A percentile compares a stretch with the other conserved stretches of the same genome.
Evolutionary conservation across 2,329 filamentous ascomycete species (phyloP).

Genomic region (Cladosporium sp.): DNA sequence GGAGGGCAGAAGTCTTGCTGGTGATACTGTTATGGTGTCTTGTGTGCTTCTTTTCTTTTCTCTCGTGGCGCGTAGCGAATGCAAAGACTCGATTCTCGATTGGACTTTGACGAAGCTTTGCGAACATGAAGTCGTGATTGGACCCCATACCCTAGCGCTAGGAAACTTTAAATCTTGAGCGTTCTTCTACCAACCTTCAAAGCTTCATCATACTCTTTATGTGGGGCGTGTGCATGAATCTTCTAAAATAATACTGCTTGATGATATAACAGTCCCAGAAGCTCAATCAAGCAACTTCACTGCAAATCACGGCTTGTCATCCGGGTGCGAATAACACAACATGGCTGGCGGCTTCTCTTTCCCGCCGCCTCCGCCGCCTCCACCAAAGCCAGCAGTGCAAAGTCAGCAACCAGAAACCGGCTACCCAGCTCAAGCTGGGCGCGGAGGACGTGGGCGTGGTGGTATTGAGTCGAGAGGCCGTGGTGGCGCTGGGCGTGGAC

Average conservation of each 20-base stretch:
- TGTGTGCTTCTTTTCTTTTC: not conserved
- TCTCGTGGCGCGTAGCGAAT: not conserved
- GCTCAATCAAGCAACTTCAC: no score
- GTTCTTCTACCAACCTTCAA: no score
- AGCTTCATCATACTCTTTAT: no score
- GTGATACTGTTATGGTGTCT: no score
- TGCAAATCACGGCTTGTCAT: no score
- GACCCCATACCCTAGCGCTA: not conserved
- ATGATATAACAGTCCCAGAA: no score
- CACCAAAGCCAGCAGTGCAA: conserved; percentile 22
- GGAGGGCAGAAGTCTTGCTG: no score
- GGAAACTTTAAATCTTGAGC: not conserved
- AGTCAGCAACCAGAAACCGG: conserved; percentile 18
- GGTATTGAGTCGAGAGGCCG: conserved; percentile 24
- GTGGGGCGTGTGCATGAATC: no score
- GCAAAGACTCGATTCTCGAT: not conserved
- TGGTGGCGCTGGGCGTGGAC: conserved; percentile 29
- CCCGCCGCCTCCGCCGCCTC: conserved; percentile 46
- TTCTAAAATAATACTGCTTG: not conserved
- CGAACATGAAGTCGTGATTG: not conserved
- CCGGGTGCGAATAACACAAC: not conserved
- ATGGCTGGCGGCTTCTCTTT: conserved; percentile 36
- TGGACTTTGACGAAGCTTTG: not conserved
- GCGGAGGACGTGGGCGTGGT: conserved; percentile 28
- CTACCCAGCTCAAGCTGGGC: conserved; percentile 16